Evolutionary conservation across 1,139 yeast species (phyloP).

Genomic region (Chernovozyma sophiae-reginae): DNA sequence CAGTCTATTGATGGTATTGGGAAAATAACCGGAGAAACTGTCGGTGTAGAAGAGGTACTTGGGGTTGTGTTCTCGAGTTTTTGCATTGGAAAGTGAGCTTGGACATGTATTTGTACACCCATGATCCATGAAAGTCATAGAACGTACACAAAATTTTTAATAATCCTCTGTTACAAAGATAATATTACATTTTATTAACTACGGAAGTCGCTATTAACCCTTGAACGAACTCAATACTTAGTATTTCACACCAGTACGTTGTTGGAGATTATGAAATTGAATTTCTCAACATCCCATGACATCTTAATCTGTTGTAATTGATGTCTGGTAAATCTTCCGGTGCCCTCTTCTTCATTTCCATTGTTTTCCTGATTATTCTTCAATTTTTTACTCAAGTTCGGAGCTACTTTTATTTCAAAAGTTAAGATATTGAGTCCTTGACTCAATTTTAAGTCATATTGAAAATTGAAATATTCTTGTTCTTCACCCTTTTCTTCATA

Average conservation of each 20-base stretch:
- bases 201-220: too few species aligned
- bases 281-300: constrained; percentile 46
- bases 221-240: too few species aligned
- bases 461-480: constrained; percentile 26
- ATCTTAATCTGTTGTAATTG: constrained; percentile 45
- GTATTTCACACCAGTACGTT: constrained; percentile 1
- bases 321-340: constrained; percentile 46
- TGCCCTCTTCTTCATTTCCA: constrained; percentile 16
- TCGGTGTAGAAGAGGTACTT: constrained; percentile 85
- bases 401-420: constrained; percentile 46
- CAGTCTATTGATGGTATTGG: constrained; percentile 86
- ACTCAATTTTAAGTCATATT: constrained; percentile 47
- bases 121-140: too few species aligned
- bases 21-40: constrained; percentile 82
- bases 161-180: constrained; percentile 1
- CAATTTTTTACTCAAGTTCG: constrained; percentile 30
- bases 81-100: constrained; percentile 93
- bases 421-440: constrained; percentile 45
- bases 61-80: constrained; percentile 90
- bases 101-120: too few species aligned
- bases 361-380: constrained; percentile 29
- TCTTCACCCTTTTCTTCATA: constrained; percentile 22
- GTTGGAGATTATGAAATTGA: constrained; percentile 26
- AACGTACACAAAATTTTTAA: constrained; percentile 6
- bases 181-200: constrained; percentile 1